These are phyloP conservation scores for Pisolithus marmoratus DNA, from an alignment of 768 basidiomycete species.

Conservation along the genomic window DNA sequence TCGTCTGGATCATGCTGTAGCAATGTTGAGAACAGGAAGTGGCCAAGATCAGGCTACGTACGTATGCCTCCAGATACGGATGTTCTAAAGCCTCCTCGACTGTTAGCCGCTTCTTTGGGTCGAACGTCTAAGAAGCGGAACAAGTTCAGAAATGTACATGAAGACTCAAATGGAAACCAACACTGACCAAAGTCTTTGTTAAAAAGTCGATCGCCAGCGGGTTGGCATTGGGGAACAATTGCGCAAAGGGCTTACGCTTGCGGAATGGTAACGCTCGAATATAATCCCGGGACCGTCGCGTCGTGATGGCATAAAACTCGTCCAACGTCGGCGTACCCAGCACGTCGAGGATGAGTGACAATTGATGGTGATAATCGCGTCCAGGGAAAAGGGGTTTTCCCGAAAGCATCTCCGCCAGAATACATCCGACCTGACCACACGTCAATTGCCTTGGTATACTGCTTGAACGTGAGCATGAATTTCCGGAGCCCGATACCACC, in stretches of 20 bases:
- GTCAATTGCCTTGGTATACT: constrained; percentile 95
- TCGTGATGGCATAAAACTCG: constrained; percentile 96
- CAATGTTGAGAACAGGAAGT: constrained; percentile 5
- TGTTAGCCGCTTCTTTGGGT: constrained; percentile 94
- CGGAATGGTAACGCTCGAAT: constrained; percentile 92
- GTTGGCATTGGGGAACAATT: constrained; percentile 88
- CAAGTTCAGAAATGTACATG: background rate
- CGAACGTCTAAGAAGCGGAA: constrained; percentile 65
- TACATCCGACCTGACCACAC: constrained; percentile 86
- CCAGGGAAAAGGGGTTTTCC: constrained; percentile 97
- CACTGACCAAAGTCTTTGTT: constrained; percentile 72
- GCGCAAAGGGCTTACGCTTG: constrained; percentile 75
- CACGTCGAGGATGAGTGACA: constrained; percentile 92
- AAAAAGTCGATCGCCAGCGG: constrained; percentile 72
- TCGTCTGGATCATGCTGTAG: constrained; percentile 89
- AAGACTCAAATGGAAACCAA: too few relatives aligned
- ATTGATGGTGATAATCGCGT: constrained; percentile 93
- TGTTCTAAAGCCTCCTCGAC: constrained; percentile 94
- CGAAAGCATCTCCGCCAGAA: constrained; percentile 94
- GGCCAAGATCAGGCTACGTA: constrained; percentile 29
- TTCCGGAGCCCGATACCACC: constrained; percentile 99
- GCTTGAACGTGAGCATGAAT: constrained; percentile 99
- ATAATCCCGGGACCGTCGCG: constrained; percentile 88
- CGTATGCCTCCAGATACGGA: constrained; percentile 91
- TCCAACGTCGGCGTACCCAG: constrained; percentile 96